A percentile compares a stretch with the other conserved stretches of the same genome.
Conservation (phyloP, 73 alveolate genomes). For the Loxodes magnus region DNA sequence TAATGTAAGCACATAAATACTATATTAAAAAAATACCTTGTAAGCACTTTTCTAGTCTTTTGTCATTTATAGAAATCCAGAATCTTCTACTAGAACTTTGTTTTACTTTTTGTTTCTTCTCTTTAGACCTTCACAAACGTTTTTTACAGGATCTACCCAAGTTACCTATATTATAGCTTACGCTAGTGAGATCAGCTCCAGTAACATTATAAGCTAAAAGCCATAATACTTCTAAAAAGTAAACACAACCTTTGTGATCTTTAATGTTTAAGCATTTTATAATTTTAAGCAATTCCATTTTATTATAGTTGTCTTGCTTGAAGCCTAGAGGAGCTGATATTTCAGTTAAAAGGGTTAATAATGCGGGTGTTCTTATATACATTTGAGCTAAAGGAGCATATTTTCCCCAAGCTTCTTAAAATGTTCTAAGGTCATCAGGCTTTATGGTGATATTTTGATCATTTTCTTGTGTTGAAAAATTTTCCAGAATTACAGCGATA, state of each 20-base stretch:
- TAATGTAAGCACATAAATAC: too few species aligned
- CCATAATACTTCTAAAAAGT: slow-evolving; percentile 53
- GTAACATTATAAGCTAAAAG: slow-evolving; percentile 26
- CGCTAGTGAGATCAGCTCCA: slow-evolving; percentile 41
- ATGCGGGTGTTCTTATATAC: slow-evolving; percentile 11
- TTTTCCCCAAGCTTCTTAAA: slow-evolving; percentile 30
- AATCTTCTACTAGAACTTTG: too few species aligned
- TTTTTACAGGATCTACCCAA: too few species aligned
- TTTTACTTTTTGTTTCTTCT: too few species aligned
- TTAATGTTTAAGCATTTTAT: slow-evolving; percentile 29
- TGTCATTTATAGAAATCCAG: too few species aligned
- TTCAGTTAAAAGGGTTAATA: slow-evolving; percentile 17
- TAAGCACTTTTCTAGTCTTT: too few species aligned
- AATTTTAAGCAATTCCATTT: slow-evolving; percentile 19
- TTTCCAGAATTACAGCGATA: slow-evolving; percentile 46
- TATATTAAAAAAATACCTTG: too few species aligned
- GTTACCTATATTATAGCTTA: too few species aligned
- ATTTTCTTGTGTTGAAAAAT: slow-evolving; percentile 27
- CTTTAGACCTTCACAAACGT: too few species aligned
- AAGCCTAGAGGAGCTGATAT: slow-evolving; percentile 51
- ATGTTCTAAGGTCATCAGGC: slow-evolving; percentile 28
- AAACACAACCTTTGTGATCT: slow-evolving; percentile 32
- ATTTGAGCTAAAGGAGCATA: slow-evolving; percentile 33
- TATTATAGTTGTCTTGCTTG: slow-evolving; percentile 20
- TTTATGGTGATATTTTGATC: slow-evolving; percentile 18